A percentile compares a stretch with the other conserved stretches of the same genome.
These are phyloP conservation scores for Albifimbria verrucaria DNA, from an alignment of 2,329 filamentous ascomycete genomes.

Conservation along the genomic window DNA sequence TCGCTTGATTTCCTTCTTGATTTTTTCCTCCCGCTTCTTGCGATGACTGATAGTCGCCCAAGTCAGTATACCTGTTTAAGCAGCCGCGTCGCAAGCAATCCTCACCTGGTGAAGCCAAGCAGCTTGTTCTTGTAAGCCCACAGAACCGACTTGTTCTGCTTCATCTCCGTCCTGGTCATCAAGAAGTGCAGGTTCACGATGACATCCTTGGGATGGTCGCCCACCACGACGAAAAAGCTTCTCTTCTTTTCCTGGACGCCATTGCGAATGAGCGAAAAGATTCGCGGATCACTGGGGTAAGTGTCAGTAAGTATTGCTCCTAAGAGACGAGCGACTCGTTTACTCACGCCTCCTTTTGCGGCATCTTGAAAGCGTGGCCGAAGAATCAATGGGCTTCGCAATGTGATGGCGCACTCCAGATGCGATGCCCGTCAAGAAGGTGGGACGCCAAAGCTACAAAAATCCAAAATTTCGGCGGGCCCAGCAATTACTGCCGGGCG, in stretches of 20 bases:
- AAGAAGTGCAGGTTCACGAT: conserved; percentile 94
- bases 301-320: neutral
- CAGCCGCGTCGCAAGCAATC: neutral
- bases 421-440: conserved; percentile 14
- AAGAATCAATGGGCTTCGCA: conserved; percentile 21
- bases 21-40: conserved; percentile 97
- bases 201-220: conserved; percentile 87
- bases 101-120: conserved; percentile 77
- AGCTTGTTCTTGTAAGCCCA: conserved; percentile 99
- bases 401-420: conserved; percentile 25
- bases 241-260: conserved; percentile 93
- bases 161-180: conserved; percentile 83
- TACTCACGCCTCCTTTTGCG: conserved; percentile 55
- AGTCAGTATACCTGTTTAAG: neutral
- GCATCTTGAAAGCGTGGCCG: conserved; percentile 41
- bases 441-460: conserved; percentile 23
- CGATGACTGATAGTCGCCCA: conserved; percentile 62
- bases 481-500: conserved; percentile 36
- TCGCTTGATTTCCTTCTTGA: conserved; percentile 96
- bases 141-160: conserved; percentile 85
- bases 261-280: conserved; percentile 88
- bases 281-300: conserved; percentile 73
- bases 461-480: conserved; percentile 37
- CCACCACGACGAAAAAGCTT: conserved; percentile 96
- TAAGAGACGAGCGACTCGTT: neutral